Evolutionary conservation across 2,329 filamentous ascomycete species (phyloP).

Genomic region (Colletotrichum sp.): DNA sequence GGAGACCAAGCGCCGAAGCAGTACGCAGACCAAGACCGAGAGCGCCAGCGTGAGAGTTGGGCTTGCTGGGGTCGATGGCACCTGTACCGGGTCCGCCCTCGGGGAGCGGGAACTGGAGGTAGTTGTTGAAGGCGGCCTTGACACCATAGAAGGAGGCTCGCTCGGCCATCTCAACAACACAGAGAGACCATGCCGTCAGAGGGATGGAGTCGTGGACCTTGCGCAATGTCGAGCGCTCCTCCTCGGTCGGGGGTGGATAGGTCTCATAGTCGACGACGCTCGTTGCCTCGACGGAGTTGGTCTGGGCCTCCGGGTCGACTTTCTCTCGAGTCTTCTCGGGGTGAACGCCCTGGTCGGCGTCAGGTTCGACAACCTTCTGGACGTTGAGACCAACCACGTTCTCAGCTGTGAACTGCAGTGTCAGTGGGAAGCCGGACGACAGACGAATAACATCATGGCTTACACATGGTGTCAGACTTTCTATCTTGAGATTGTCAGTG

Average conservation of each 20-base stretch:
- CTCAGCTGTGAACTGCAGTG: neutral
- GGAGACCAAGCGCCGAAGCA: conserved; percentile 56
- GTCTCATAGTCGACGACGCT: neutral
- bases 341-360: neutral
- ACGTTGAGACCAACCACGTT: conserved; percentile 7
- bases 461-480: neutral
- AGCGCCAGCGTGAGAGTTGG: conserved; percentile 56
- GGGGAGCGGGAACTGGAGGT: conserved; percentile 65
- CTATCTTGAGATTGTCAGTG: neutral
- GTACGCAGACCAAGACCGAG: conserved; percentile 61
- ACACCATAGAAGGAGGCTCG: conserved; percentile 66
- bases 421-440: neutral
- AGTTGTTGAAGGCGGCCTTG: conserved; percentile 62
- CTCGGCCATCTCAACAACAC: conserved; percentile 65
- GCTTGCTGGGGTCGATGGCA: conserved; percentile 43
- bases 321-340: neutral
- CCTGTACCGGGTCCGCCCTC: conserved; percentile 51
- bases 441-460: neutral
- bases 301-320: conserved; percentile 1
- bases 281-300: neutral
- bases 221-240: conserved; percentile 14
- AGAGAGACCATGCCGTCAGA: conserved; percentile 59
- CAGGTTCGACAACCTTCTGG: conserved; percentile 11
- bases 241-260: conserved; percentile 7
- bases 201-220: conserved; percentile 56